phyloP scores from a whole-genome alignment of 306 rosid genomes.

The Mucuna pruriens region DNA sequence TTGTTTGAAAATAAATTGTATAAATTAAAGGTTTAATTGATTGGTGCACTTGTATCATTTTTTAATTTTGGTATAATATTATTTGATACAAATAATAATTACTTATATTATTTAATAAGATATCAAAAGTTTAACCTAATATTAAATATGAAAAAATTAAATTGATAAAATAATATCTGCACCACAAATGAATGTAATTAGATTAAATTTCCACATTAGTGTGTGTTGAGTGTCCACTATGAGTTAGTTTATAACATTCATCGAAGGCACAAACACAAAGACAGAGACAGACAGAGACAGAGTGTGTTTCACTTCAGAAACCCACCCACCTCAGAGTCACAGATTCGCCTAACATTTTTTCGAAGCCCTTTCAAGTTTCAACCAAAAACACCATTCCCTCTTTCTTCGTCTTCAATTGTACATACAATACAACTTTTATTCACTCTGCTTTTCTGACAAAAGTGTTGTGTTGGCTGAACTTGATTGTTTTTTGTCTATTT shows the following conservation, averaged over 20 bases:
- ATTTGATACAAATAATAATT: too few species aligned
- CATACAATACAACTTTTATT: not conserved
- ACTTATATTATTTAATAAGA: too few species aligned
- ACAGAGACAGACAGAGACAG: not conserved
- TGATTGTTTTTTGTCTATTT: not conserved
- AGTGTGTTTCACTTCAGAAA: conserved; percentile 26
- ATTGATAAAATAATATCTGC: too few species aligned
- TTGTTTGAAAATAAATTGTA: not conserved
- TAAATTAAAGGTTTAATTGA: too few species aligned
- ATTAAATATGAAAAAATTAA: too few species aligned
- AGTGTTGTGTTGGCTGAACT: not conserved
- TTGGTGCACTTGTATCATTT: too few species aligned
- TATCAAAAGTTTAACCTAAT: too few species aligned
- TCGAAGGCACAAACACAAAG: not conserved
- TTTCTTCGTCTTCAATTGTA: not conserved
- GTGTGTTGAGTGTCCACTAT: not conserved
- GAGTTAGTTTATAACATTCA: not conserved
- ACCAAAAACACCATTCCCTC: not conserved
- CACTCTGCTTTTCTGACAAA: not conserved
- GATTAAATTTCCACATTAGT: not conserved
- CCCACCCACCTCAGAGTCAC: conserved; percentile 34
- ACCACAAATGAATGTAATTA: too few species aligned
- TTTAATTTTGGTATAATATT: too few species aligned
- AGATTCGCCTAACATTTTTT: conserved; percentile 24
- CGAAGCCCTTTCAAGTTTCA: not conserved